Conservation (phyloP, 2,329 filamentous ascomycete genomes). For the Cercospora sojina region DNA sequence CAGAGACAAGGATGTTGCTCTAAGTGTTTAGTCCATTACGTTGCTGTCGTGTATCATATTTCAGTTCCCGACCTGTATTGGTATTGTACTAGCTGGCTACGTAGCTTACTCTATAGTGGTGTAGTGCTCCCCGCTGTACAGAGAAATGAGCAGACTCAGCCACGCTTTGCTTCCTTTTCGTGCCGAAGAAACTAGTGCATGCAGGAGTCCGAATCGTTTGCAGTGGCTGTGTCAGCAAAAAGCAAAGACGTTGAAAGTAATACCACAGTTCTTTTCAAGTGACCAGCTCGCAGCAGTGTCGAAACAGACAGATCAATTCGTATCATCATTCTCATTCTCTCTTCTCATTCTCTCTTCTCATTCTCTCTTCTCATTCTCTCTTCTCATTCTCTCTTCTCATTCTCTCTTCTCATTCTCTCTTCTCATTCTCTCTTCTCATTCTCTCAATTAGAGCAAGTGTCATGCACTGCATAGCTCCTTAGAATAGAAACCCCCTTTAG, state of each 20-base stretch:
- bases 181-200: neutral
- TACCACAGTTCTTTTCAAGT: neutral
- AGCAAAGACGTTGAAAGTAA: neutral
- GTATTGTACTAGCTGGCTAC: neutral
- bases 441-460: neutral
- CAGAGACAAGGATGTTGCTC: neutral
- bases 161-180: neutral
- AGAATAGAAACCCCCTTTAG: neutral
- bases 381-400: neutral
- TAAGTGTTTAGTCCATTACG: neutral
- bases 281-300: neutral
- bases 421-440: no score
- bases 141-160: neutral
- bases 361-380: no score
- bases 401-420: neutral
- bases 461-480: neutral
- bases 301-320: neutral
- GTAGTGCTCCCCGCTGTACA: neutral
- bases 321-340: neutral
- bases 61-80: neutral
- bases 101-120: neutral
- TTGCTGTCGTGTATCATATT: neutral
- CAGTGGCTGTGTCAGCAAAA: neutral
- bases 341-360: neutral
- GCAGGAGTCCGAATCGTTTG: neutral